These are phyloP conservation scores for Rhexocercosporidium sp. DNA, from an alignment of 2,329 filamentous ascomycete genomes.

Conservation along the genomic window DNA sequence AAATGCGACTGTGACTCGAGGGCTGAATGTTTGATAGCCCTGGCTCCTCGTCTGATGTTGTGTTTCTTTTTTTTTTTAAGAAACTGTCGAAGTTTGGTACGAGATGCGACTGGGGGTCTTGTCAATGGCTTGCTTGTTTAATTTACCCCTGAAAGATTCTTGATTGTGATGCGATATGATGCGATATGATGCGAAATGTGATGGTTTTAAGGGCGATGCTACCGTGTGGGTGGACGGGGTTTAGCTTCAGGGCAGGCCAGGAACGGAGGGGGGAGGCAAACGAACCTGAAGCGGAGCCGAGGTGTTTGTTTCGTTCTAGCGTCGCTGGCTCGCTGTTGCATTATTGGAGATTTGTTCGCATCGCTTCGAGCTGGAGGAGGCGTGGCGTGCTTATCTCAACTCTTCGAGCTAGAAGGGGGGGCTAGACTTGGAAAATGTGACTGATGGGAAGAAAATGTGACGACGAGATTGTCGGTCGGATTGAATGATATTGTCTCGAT, in stretches of 20 bases:
- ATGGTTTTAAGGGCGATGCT: not conserved
- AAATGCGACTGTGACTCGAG: not conserved
- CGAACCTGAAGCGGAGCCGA: not conserved
- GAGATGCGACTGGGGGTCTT: not conserved
- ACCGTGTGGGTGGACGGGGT: not conserved
- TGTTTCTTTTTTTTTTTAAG: not conserved
- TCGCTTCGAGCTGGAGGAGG: not conserved
- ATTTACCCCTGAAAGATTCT: not conserved
- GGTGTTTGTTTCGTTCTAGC: not conserved
- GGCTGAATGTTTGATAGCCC: no score
- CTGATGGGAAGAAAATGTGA: not conserved
- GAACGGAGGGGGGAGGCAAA: not conserved
- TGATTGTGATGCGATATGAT: not conserved
- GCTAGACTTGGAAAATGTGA: not conserved
- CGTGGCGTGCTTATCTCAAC: no score
- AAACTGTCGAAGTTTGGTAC: not conserved
- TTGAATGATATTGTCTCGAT: not conserved
- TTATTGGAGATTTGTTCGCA: no score
- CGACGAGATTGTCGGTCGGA: not conserved
- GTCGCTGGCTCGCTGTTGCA: not conserved
- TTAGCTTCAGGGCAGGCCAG: slow-evolving; percentile 9
- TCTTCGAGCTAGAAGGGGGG: not conserved
- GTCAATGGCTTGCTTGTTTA: not conserved
- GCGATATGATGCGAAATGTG: not conserved
- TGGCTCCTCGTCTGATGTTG: no score